These are phyloP conservation scores for Fusarium chaquense DNA, from an alignment of 2,329 filamentous ascomycete genomes.

Conservation along the genomic window DNA sequence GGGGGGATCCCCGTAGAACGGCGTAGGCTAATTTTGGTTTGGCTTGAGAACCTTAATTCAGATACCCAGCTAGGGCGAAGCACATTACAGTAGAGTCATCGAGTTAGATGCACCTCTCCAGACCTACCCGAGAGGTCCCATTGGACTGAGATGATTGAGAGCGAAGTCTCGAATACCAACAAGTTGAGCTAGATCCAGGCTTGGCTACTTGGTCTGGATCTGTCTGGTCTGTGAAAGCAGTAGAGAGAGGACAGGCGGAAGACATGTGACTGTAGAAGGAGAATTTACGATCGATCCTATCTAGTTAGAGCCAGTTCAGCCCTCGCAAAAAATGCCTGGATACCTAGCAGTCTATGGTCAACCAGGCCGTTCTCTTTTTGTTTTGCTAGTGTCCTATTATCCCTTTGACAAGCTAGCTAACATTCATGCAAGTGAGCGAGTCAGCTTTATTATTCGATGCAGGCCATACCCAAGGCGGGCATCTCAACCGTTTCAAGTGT, in stretches of 20 bases:
- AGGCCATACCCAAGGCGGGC: conserved; percentile 19
- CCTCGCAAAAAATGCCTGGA: neutral
- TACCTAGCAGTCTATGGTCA: too few species aligned
- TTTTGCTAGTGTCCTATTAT: neutral
- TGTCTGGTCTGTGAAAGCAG: conserved; percentile 7
- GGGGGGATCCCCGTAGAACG: conserved; percentile 8
- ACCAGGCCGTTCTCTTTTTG: neutral
- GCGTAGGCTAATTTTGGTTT: conserved; percentile 35
- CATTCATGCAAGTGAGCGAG: conserved; percentile 20
- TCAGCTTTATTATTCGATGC: conserved; percentile 19
- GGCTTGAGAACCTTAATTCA: conserved; percentile 42
- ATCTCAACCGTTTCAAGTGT: conserved; percentile 16
- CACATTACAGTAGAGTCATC: conserved; percentile 10
- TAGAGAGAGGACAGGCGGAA: conserved; percentile 3
- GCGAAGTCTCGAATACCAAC: conserved; percentile 19
- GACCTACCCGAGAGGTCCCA: conserved; percentile 8
- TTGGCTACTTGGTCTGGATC: conserved; percentile 14
- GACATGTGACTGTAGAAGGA: neutral
- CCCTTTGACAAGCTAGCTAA: neutral
- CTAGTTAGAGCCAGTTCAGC: neutral
- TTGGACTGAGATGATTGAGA: conserved; percentile 8
- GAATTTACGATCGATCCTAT: neutral
- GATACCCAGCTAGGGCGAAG: conserved; percentile 35
- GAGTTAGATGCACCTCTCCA: conserved; percentile 6
- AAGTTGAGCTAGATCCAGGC: conserved; percentile 16